Base-by-base conservation (phyloP, 108 stramenopile genomes). In the Nannochloropsis oceanica region DNA sequence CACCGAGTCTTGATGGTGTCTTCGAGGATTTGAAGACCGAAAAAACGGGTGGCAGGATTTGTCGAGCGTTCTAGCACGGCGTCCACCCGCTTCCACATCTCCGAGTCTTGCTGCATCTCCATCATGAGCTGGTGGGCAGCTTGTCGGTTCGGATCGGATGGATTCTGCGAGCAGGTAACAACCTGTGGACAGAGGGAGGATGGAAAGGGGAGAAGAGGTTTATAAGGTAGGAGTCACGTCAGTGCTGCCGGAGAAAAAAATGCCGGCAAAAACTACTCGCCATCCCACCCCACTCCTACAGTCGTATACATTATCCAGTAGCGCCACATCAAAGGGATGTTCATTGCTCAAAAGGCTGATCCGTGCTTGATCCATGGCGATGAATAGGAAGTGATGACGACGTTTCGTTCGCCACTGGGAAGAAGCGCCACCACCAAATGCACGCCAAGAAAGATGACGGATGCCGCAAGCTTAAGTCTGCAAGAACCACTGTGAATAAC, bases 301-400 rank as follows among this genome's bases (percentile, higher is more conserved):
- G 22, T 92, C 91, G 84, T 88, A 90, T 85, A 92, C 91, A 81
- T 92, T 87, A 34, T 92, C 92, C 44, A 92, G 85, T 80, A 92
- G 84, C 24, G 85, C 42, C 43, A 91, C 89, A 46, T 92, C 92
- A n/a, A 92, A 86, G 20, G 91, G 91, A 87, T 92, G 90, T 1
- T 89, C 90, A 22, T 91, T 90, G 85, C 92, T 90, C 90, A 92
- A 44, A 22, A 92, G 86, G 73, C 89, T 90, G 14, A 89, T 86
- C 42, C 89, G 90, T 43, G 91, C 91, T 24, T 90, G 87, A 42
- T 91, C 91, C 91, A 90, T 92, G 1, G 43, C 80, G 81, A 81
- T 85, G 44, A 59, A 84, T 8, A 8, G 22, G 27, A 22, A 84
- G 44, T 82, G 20, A 34, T 34, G 34, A 34, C 34, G 34, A 34